These are phyloP conservation scores for Hordeum vulgare DNA, from an alignment of 176 grass and related monocot species.

Conservation along the genomic window DNA sequence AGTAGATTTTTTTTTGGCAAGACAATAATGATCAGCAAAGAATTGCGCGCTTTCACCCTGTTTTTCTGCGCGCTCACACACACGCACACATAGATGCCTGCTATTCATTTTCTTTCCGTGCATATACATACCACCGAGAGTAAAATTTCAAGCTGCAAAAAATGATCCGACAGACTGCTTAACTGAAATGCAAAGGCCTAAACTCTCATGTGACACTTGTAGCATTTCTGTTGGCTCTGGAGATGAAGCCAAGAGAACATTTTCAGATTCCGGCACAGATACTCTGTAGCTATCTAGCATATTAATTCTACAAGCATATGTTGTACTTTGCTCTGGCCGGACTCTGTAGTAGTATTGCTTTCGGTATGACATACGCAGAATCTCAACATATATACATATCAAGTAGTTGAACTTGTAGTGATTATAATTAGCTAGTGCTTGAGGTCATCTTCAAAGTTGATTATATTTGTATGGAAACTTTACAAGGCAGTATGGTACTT, in stretches of 20 bases:
- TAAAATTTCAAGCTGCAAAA: neutral
- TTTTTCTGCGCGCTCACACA: neutral
- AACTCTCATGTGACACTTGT: neutral
- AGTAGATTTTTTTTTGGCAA: neutral
- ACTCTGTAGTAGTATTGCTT: too few relatives aligned
- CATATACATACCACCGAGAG: neutral
- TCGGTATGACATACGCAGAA: too few relatives aligned
- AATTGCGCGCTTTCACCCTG: neutral
- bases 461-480: neutral
- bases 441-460: neutral
- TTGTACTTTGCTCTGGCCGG: too few relatives aligned
- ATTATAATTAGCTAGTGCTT: neutral
- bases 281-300: neutral
- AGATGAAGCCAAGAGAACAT: conserved; percentile 12
- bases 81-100: neutral
- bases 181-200: neutral
- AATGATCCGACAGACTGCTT: neutral
- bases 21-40: neutral
- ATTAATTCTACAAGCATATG: too few relatives aligned
- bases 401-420: neutral
- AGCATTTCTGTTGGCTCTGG: neutral
- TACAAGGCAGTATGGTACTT: neutral
- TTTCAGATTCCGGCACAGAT: neutral
- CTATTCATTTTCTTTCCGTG: neutral
- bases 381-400: too few relatives aligned